These are phyloP conservation scores for Sedum album DNA, from an alignment of 164 flowering plant genomes.

Conservation along the genomic window DNA sequence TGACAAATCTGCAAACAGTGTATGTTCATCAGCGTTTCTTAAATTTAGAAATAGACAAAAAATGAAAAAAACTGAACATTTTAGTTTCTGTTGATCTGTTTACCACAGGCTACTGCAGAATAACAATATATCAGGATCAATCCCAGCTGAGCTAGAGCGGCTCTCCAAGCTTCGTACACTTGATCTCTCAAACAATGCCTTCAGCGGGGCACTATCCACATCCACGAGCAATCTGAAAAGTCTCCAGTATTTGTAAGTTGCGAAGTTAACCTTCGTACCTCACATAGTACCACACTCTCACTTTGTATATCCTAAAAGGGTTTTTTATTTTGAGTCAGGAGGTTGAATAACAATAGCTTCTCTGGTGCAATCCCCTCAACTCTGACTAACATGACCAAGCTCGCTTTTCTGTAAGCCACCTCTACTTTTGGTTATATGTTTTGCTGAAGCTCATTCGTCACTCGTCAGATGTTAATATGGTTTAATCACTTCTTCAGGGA, in stretches of 20 bases:
- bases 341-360: slow-evolving; percentile 82
- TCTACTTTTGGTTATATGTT: background rate
- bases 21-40: slow-evolving; percentile 28
- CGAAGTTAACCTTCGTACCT: background rate
- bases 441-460: background rate
- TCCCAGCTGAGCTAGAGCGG: slow-evolving; percentile 69
- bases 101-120: slow-evolving; percentile 69
- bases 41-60: background rate
- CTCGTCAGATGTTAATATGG: background rate
- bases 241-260: slow-evolving; percentile 71
- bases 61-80: background rate
- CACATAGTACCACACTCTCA: background rate
- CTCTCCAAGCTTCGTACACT: slow-evolving; percentile 63
- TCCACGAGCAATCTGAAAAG: slow-evolving; percentile 42
- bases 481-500: slow-evolving; percentile 40
- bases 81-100: background rate
- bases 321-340: slow-evolving; percentile 41
- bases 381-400: slow-evolving; percentile 68
- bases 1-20: slow-evolving; percentile 84
- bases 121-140: slow-evolving; percentile 68
- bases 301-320: slow-evolving; percentile 10
- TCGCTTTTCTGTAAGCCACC: slow-evolving; percentile 63
- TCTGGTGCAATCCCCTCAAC: slow-evolving; percentile 66
- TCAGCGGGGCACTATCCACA: slow-evolving; percentile 57
- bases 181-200: slow-evolving; percentile 72